Conservation (phyloP, 106 monocot genomes). For the Phalaenopsis aphrodite region DNA sequence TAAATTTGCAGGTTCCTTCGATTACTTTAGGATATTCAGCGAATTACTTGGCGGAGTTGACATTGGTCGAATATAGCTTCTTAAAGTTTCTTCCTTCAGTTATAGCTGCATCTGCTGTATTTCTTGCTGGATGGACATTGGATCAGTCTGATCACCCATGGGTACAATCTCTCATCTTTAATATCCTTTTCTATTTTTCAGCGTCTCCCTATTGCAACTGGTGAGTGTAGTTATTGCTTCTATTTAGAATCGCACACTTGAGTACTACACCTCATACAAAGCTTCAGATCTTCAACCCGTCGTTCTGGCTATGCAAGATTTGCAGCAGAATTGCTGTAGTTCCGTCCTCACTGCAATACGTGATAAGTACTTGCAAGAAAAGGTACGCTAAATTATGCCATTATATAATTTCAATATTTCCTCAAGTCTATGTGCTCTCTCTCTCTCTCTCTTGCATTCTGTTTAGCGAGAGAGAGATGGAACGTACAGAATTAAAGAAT, state of each 20-base stretch:
- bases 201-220: not conserved
- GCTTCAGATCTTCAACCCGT: constrained; percentile 44
- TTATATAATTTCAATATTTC: not conserved
- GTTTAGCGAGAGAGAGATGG: no score
- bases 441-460: no score
- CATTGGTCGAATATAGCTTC: constrained; percentile 65
- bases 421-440: not conserved
- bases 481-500: no score
- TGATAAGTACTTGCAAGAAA: constrained; percentile 77
- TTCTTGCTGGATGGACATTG: constrained; percentile 89
- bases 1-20: constrained; percentile 31
- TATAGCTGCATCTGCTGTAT: constrained; percentile 75
- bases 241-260: constrained; percentile 58
- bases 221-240: not conserved
- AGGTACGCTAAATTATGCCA: constrained; percentile 25
- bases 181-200: not conserved
- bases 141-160: constrained; percentile 74
- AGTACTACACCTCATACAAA: constrained; percentile 72
- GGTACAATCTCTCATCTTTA: constrained; percentile 23
- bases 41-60: constrained; percentile 77
- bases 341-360: constrained; percentile 62
- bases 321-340: constrained; percentile 47
- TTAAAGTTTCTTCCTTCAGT: constrained; percentile 74
- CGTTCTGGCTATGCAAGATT: constrained; percentile 46
- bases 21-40: constrained; percentile 23